phyloP scores from a whole-genome alignment of 495 filamentous ascomycete genomes.

The Neurospora sp. region DNA sequence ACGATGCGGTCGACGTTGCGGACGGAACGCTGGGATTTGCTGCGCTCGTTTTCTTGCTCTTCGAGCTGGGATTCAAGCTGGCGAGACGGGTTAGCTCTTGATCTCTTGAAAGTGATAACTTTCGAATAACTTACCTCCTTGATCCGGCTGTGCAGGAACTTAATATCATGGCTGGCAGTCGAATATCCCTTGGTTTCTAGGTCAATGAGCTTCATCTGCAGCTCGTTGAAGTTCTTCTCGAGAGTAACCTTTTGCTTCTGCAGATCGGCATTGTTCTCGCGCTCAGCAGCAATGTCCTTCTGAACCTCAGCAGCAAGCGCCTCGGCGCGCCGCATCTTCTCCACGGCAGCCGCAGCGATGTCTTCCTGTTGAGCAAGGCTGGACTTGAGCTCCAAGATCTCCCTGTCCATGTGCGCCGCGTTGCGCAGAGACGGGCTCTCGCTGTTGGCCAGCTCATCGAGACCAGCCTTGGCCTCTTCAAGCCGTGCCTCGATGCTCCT shows the following conservation, averaged over 20 bases:
- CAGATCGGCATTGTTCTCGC: conserved; percentile 71
- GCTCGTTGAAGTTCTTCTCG: conserved; percentile 85
- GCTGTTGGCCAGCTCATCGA: conserved; percentile 83
- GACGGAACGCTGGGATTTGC: conserved; percentile 70
- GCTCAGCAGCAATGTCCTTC: conserved; percentile 85
- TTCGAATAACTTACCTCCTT: conserved; percentile 65
- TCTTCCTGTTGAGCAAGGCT: conserved; percentile 89
- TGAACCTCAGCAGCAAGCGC: conserved; percentile 81
- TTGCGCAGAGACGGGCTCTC: conserved; percentile 87
- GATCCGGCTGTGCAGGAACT: conserved; percentile 87
- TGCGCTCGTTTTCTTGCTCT: conserved; percentile 64
- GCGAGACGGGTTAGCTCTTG: conserved; percentile 12
- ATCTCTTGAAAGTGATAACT: background rate
- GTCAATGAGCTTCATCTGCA: conserved; percentile 82
- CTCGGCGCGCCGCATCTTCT: conserved; percentile 97
- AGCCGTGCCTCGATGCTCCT: conserved; percentile 79
- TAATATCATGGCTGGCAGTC: conserved; percentile 84
- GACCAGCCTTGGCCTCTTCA: conserved; percentile 73
- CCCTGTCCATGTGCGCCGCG: conserved; percentile 80
- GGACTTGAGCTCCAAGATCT: conserved; percentile 84
- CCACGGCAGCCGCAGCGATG: conserved; percentile 81
- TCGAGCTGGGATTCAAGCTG: conserved; percentile 92
- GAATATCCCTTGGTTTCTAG: conserved; percentile 96
- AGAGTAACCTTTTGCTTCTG: conserved; percentile 87
- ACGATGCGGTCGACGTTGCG: conserved; percentile 94